These are phyloP conservation scores for Phialophora expanda DNA, from an alignment of 2,329 filamentous ascomycete species.

Conservation along the genomic window DNA sequence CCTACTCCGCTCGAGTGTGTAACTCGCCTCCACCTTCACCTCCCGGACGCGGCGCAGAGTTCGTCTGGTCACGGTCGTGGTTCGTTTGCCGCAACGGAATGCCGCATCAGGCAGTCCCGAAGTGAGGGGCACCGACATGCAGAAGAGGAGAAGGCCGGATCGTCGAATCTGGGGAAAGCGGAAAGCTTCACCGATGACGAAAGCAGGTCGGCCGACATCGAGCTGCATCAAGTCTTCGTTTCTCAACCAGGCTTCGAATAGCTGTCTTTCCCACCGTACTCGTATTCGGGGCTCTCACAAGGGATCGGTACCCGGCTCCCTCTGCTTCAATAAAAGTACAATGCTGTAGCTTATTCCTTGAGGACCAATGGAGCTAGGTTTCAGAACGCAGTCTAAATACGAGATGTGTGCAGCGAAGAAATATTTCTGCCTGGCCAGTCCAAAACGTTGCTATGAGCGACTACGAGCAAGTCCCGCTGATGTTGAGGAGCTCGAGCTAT, in stretches of 20 bases:
- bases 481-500: not conserved
- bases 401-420: no score
- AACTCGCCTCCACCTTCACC: not conserved
- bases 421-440: conserved; percentile 10
- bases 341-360: no score
- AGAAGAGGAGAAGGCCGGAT: conserved; percentile 4
- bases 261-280: not conserved
- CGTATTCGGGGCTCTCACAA: no score
- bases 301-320: no score
- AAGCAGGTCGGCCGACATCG: not conserved
- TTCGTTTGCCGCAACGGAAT: conserved; percentile 18
- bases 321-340: no score
- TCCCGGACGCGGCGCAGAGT: not conserved
- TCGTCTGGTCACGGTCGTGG: not conserved
- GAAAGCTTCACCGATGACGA: not conserved
- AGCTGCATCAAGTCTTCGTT: not conserved
- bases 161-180: conserved; percentile 21
- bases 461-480: not conserved
- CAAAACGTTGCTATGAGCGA: not conserved
- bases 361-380: no score
- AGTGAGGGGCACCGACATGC: conserved; percentile 22
- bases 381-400: no score
- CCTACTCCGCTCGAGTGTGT: no score
- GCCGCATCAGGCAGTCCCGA: conserved; percentile 20
- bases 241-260: no score